Evolutionary conservation across 345 rosid genomes (phyloP).

Genomic region (Cardamine occulta): DNA sequence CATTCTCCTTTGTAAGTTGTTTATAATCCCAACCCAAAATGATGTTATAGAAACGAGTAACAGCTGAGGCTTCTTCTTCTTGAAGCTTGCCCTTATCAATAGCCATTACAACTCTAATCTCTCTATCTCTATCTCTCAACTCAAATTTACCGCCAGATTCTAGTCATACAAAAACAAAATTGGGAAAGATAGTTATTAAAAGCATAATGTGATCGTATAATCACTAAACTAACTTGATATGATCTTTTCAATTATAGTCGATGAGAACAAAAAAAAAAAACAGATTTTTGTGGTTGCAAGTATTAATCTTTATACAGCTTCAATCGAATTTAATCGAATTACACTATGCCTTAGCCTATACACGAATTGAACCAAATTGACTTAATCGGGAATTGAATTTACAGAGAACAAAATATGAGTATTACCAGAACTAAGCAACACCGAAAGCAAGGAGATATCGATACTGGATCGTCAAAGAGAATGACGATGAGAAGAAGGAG

Average conservation of each 20-base stretch:
- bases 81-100: conserved; percentile 62
- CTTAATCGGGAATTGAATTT: not conserved
- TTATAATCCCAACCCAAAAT: conserved; percentile 83
- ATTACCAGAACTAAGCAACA: not conserved
- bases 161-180: not conserved
- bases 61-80: conserved; percentile 59
- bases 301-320: no score
- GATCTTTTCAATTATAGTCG: not conserved
- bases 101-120: conserved; percentile 46
- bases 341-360: not conserved
- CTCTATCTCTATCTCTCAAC: not conserved
- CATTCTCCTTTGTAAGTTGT: conserved; percentile 57
- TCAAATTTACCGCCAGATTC: not conserved
- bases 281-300: not conserved
- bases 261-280: no score
- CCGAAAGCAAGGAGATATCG: not conserved
- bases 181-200: not conserved
- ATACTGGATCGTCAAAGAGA: not conserved
- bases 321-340: not conserved
- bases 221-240: not conserved
- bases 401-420: not conserved
- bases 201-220: not conserved
- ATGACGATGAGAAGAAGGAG: not conserved
- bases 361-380: not conserved
- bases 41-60: conserved; percentile 63